Conservation (phyloP, 371 early-diverging fungal genomes). For the Apophysomyces elegans region DNA sequence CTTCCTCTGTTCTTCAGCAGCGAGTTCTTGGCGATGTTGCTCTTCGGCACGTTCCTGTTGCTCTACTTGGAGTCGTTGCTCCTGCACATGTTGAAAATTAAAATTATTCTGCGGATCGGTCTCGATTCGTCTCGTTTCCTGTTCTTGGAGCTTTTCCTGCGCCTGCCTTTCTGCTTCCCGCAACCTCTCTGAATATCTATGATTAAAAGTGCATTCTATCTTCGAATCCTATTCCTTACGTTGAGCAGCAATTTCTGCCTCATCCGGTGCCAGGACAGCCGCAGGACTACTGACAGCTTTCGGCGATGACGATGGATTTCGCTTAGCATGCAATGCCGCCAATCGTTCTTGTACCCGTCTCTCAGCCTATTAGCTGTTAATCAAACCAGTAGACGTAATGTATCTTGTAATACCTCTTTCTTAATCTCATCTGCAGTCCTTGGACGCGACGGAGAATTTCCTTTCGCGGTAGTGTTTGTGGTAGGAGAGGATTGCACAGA, state of each 20-base stretch:
- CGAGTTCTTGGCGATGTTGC: constrained; percentile 25
- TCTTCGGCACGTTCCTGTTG: constrained; percentile 25
- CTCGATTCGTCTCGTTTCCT: constrained; percentile 33
- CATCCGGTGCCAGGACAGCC: constrained; percentile 19
- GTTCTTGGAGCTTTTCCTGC: constrained; percentile 34
- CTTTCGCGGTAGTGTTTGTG: constrained; percentile 15
- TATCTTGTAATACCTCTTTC: constrained; percentile 37
- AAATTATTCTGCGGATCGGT: constrained; percentile 13
- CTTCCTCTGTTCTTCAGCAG: constrained; percentile 6
- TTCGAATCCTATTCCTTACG: constrained; percentile 27
- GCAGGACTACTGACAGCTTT: constrained; percentile 22
- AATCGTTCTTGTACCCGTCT: constrained; percentile 57
- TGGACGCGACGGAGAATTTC: constrained; percentile 33
- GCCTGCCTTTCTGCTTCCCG: constrained; percentile 45
- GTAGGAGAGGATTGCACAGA: constrained; percentile 21
- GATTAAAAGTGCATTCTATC: background rate
- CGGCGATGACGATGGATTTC: constrained; percentile 27
- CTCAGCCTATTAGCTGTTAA: constrained; percentile 37
- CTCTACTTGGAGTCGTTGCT: constrained; percentile 19
- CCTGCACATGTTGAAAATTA: constrained; percentile 21
- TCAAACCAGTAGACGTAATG: background rate
- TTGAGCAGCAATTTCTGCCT: constrained; percentile 44
- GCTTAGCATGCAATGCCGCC: constrained; percentile 47
- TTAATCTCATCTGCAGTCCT: constrained; percentile 58
- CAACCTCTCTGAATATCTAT: constrained; percentile 28